These are phyloP conservation scores for Gamarada debralockiae DNA, from an alignment of 495 filamentous ascomycete genomes.

Conservation along the genomic window DNA sequence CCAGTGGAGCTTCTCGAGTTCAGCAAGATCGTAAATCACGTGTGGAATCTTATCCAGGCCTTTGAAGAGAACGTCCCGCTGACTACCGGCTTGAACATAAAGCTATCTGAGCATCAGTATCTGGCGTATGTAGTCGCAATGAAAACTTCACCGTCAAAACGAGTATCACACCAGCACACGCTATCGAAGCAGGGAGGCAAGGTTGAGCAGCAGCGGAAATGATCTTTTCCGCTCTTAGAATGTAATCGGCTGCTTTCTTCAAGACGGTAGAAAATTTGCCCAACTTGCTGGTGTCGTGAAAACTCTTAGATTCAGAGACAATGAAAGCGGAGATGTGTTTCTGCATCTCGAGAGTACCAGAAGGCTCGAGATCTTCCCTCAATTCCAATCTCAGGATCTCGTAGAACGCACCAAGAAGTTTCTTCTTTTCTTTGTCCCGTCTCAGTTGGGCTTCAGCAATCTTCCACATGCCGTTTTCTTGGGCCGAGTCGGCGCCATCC, in stretches of 20 bases:
- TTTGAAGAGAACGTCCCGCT: conserved; percentile 2
- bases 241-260: neutral
- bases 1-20: conserved; percentile 1
- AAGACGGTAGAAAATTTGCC: neutral
- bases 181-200: conserved; percentile 3
- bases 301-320: neutral
- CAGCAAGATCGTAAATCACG: conserved; percentile 3
- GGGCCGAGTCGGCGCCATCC: neutral
- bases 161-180: neutral
- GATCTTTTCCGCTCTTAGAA: conserved; percentile 1
- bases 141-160: neutral
- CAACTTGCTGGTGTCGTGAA: neutral
- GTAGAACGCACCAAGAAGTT: neutral
- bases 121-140: neutral
- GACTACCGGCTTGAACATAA: neutral
- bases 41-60: conserved; percentile 1
- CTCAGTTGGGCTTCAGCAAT: conserved; percentile 2
- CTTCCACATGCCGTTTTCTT: conserved; percentile 2
- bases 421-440: neutral
- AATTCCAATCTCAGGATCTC: neutral
- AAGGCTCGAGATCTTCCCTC: neutral
- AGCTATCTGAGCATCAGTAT: conserved; percentile 2
- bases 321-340: conserved; percentile 2
- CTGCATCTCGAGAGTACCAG: neutral
- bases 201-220: conserved; percentile 2